phyloP scores from a whole-genome alignment of 1,284 basidiomycete genomes.

The Phellopilus nigrolimitatus region DNA sequence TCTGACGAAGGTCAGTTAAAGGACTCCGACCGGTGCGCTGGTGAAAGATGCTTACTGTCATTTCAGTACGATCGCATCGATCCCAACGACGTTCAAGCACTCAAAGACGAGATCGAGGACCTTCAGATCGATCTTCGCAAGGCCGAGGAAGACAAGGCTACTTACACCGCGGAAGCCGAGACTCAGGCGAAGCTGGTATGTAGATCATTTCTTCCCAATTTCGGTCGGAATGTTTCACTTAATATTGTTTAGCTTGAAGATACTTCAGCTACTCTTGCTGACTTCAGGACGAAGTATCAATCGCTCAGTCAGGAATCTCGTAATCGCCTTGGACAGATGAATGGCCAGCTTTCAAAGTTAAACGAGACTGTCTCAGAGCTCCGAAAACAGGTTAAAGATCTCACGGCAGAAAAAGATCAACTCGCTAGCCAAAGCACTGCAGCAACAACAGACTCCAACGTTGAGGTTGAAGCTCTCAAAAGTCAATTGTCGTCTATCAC shows the following conservation, averaged over 20 bases:
- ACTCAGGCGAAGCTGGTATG: constrained; percentile 27
- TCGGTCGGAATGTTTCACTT: background rate
- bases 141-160: constrained; percentile 30
- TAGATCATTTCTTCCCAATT: constrained; percentile 30
- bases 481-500: constrained; percentile 37
- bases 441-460: constrained; percentile 20
- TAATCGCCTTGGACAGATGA: constrained; percentile 29
- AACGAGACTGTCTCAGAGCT: constrained; percentile 29
- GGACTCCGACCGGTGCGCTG: background rate
- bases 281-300: constrained; percentile 32
- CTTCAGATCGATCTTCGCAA: constrained; percentile 34
- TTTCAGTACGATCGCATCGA: constrained; percentile 81
- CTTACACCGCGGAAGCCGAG: constrained; percentile 35
- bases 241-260: constrained; percentile 28
- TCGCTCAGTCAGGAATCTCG: constrained; percentile 25
- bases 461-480: constrained; percentile 24
- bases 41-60: constrained; percentile 1
- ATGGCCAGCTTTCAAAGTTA: constrained; percentile 35
- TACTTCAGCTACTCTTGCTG: constrained; percentile 28
- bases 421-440: constrained; percentile 26
- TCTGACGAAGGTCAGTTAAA: constrained; percentile 59
- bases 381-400: constrained; percentile 26
- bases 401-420: constrained; percentile 33
- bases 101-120: constrained; percentile 67
- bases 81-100: constrained; percentile 78